phyloP scores from a whole-genome alignment of 306 rosid species.

The Acacia confusa region DNA sequence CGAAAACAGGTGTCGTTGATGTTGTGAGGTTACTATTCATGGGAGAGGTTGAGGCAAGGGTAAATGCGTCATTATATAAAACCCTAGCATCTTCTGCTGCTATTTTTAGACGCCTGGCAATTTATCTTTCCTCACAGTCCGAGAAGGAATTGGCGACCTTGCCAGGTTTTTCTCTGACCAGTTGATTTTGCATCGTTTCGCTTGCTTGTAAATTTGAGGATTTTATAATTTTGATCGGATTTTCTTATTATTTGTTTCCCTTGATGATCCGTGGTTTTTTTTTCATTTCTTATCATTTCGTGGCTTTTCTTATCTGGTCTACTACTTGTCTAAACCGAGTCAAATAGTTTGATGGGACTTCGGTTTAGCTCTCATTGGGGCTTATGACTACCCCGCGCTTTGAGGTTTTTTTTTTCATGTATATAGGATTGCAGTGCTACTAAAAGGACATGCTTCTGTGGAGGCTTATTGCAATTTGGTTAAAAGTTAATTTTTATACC shows the following conservation, averaged over 20 bases:
- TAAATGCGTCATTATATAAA: slow-evolving; percentile 31
- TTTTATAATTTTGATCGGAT: not conserved
- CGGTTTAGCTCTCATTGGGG: not conserved
- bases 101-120: slow-evolving; percentile 19
- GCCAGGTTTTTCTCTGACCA: slow-evolving; percentile 36
- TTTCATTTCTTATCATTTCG: not conserved
- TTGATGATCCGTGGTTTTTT: not conserved
- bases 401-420: not conserved
- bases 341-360: not conserved
- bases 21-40: not conserved
- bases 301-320: too few species aligned
- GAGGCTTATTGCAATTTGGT: not conserved
- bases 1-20: not conserved
- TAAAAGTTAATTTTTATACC: not conserved
- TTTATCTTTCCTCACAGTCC: not conserved
- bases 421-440: not conserved
- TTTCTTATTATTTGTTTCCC: not conserved
- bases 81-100: slow-evolving; percentile 29
- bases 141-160: slow-evolving; percentile 28
- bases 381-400: not conserved
- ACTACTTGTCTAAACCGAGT: not conserved
- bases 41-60: not conserved
- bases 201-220: not conserved
- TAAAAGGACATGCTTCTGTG: not conserved
- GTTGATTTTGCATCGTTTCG: not conserved